Conservation (phyloP, 768 basidiomycete species). For the Ephemerocybe angulata region DNA sequence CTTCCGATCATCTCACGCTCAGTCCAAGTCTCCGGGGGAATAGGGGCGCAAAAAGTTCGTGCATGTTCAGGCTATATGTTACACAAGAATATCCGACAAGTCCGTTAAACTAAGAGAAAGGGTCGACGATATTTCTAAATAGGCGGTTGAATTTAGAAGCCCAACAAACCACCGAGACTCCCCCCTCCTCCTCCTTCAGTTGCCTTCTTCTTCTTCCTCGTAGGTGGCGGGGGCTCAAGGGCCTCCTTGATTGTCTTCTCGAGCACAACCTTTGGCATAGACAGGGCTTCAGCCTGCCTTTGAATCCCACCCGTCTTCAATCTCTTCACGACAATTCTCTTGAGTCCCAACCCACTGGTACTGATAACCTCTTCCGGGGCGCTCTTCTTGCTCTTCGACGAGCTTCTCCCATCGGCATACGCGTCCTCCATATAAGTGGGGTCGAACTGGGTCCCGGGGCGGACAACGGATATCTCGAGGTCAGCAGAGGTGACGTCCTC, state of each 20-base stretch:
- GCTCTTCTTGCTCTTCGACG: slow-evolving; percentile 2
- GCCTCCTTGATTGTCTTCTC: slow-evolving; percentile 15
- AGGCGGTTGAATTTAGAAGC: too few species aligned
- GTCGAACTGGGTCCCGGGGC: slow-evolving; percentile 11
- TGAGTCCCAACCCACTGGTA: slow-evolving; percentile 11
- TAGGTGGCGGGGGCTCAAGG: slow-evolving; percentile 3
- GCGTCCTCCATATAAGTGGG: slow-evolving; percentile 21
- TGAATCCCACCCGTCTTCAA: slow-evolving; percentile 4
- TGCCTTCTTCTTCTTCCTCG: slow-evolving; percentile 6
- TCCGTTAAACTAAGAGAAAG: too few species aligned
- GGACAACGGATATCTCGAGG: slow-evolving; percentile 13
- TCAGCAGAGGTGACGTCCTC: slow-evolving; percentile 24
- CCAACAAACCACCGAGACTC: background rate
- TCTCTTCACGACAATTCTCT: slow-evolving; percentile 3
- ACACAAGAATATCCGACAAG: too few species aligned
- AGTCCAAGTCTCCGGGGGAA: background rate
- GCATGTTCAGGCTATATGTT: too few species aligned
- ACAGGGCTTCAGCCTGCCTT: slow-evolving; percentile 5
- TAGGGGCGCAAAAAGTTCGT: too few species aligned
- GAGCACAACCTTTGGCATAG: slow-evolving; percentile 14
- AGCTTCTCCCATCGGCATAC: slow-evolving; percentile 19
- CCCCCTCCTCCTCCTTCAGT: background rate
- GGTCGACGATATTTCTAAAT: too few species aligned
- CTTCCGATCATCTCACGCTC: background rate
- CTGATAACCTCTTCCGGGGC: slow-evolving; percentile 7